Percentiles rank a stretch among this genome's conserved stretches.
Conservation (phyloP, 345 rosid genomes). For the Rhizophora apiculata region DNA sequence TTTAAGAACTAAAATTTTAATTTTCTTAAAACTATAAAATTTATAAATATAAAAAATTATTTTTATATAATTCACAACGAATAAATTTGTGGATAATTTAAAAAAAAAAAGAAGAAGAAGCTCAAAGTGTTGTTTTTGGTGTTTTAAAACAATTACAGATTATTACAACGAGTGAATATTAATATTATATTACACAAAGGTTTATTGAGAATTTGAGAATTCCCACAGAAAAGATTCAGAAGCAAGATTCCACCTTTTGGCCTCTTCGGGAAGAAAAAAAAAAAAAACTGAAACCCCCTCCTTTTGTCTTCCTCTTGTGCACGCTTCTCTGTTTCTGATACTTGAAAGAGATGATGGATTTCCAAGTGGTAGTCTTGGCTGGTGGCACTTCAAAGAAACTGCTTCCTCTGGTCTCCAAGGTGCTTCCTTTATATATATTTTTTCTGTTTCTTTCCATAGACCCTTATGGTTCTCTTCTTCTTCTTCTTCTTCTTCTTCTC, state of each 20-base stretch:
- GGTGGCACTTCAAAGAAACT: constrained; percentile 79
- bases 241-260: background rate
- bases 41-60: no score
- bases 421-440: constrained; percentile 11
- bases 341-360: constrained; percentile 51
- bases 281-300: background rate
- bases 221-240: no score
- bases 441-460: background rate
- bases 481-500: background rate
- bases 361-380: constrained; percentile 87
- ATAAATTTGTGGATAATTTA: no score
- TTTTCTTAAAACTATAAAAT: no score
- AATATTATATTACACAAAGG: no score
- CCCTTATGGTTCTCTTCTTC: background rate
- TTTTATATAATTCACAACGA: no score
- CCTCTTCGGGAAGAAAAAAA: background rate
- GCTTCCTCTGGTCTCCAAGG: constrained; percentile 85
- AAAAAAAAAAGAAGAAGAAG: no score
- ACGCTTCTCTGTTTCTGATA: background rate
- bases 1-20: no score
- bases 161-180: no score
- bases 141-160: no score
- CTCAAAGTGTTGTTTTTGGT: no score
- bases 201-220: no score
- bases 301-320: background rate